A percentile compares a stretch with the other conserved stretches of the same genome.
Conservation (phyloP, 1,284 basidiomycete genomes). For the Apiotrichum siamense region DNA sequence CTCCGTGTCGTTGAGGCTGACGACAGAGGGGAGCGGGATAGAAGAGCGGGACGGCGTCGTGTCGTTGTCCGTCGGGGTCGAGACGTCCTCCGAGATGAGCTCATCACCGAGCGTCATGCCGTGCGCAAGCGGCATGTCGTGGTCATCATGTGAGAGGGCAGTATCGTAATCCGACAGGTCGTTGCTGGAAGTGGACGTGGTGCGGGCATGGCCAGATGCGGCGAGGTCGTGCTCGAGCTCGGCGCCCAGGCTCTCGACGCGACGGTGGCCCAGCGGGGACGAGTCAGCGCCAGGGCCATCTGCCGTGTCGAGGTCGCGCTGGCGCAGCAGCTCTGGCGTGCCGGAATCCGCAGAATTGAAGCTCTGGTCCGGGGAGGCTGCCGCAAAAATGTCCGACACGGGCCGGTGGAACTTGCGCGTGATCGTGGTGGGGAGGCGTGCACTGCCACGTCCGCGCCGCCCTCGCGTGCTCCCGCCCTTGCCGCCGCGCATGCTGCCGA, state of each 20-base stretch:
- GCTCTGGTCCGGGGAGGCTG: constrained; percentile 25
- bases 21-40: constrained; percentile 27
- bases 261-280: neutral
- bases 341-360: constrained; percentile 38
- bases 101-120: constrained; percentile 34
- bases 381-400: constrained; percentile 20
- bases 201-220: constrained; percentile 2
- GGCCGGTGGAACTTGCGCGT: constrained; percentile 35
- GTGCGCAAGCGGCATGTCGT: constrained; percentile 1
- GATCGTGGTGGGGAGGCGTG: constrained; percentile 33
- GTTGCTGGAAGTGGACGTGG: neutral
- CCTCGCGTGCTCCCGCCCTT: constrained; percentile 35
- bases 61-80: constrained; percentile 15
- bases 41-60: constrained; percentile 34
- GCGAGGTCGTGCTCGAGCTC: constrained; percentile 8
- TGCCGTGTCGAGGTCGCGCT: constrained; percentile 22
- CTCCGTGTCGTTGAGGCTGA: constrained; percentile 43
- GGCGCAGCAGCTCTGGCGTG: constrained; percentile 41
- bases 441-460: constrained; percentile 31
- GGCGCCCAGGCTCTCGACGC: constrained; percentile 16
- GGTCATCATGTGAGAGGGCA: constrained; percentile 4
- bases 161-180: constrained; percentile 1
- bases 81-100: constrained; percentile 33
- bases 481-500: constrained; percentile 8
- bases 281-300: constrained; percentile 4